phyloP scores from a whole-genome alignment of 257 asterid genomes.

The Petrea volubilis region DNA sequence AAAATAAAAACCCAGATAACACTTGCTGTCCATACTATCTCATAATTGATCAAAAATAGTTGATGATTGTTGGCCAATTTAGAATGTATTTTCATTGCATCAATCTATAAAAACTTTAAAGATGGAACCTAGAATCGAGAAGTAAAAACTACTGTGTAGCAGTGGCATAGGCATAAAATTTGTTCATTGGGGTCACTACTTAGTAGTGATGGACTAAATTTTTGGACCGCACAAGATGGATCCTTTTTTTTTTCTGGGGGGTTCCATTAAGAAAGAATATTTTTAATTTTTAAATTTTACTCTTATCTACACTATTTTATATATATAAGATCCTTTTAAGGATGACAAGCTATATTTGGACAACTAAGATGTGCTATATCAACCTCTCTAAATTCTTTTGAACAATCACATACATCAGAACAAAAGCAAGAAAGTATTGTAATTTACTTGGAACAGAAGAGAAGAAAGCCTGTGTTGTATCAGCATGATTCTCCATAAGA shows the following conservation, averaged over 20 bases:
- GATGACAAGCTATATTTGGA: not conserved
- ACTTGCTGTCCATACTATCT: constrained; percentile 18
- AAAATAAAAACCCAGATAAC: constrained; percentile 24
- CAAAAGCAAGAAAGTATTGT: constrained; percentile 15
- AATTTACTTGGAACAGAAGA: constrained; percentile 89
- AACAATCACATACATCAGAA: constrained; percentile 19
- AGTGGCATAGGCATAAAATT: no score
- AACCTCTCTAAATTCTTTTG: constrained; percentile 13
- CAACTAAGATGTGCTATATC: constrained; percentile 19
- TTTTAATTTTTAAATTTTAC: no score
- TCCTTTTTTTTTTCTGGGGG: no score
- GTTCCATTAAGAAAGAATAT: no score
- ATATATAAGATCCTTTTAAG: no score
- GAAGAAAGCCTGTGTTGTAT: constrained; percentile 95
- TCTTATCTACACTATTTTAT: no score
- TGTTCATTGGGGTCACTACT: no score
- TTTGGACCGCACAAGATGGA: no score
- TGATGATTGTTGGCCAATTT: not conserved
- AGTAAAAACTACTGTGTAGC: no score
- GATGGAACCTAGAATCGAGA: constrained; percentile 6
- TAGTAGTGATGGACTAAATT: no score
- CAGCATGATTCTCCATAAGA: constrained; percentile 91
- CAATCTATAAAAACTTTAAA: not conserved
- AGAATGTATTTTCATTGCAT: not conserved
- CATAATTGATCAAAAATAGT: not conserved